Evolutionary conservation across 768 basidiomycete species (phyloP), one percentile per base, ranked within the genome.

Genomic region (Naganishia friedmannii): DNA sequence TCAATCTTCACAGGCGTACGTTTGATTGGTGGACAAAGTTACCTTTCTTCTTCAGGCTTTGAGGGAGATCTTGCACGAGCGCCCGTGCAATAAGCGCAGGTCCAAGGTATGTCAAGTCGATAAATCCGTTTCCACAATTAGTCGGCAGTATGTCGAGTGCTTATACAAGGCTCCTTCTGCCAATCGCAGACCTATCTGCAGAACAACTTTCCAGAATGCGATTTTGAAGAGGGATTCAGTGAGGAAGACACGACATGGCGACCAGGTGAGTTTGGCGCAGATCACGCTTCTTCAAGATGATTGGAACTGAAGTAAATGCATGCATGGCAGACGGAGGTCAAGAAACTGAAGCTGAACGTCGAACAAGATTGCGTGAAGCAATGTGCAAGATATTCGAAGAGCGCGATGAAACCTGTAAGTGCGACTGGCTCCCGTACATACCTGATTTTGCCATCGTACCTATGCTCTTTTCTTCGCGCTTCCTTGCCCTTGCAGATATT

Each of bases 191-290:
- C 75, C 9, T 57, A 74, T 28, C 73, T 80, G 46, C 55, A 63
- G 10, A 32, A 76, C 26, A 70, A 74, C 2, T 78, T 78, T 73
- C 79, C 79, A 4, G 56, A 32, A 1, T 75, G 77, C 70, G 65
- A 51, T 42, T 75, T 80, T 58, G 77, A 80, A 60, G 60, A 72
- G 19, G 72, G 72, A 3, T 77, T 80, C 56, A 69, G 66, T 1
- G 79, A 80, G 60, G 73, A 76, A n/a, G 79, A 78, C 67, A 70
- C 73, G 15, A 71, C 73, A 9, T 80, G 79, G 79, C 75, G 68
- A 53, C 53, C 76, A 5, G 37, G 67, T 68, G 53, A 57, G 37
- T n/a, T 13, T 17, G 23, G 29, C 32, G 13, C 23, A n/a, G 31
- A 7, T 7, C 23, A 51, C 19, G 6, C 23, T 51, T 51, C 48